Base-by-base conservation (phyloP, 176 grass and related monocot genomes). In the Rhipidocladum racemiflorum region DNA sequence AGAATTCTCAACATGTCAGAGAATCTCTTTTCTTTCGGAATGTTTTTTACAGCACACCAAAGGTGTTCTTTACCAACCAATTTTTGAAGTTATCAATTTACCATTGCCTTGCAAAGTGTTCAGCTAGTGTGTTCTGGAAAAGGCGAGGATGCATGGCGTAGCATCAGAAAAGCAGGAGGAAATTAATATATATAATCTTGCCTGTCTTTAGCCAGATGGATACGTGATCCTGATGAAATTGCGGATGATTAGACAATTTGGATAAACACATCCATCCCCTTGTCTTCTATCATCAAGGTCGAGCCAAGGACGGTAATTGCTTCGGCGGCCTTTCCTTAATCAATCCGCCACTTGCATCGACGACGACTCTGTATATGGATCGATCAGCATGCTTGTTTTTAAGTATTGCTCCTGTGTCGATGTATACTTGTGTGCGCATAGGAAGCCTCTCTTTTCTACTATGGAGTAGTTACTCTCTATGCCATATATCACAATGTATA, bases 221-320 rank as follows among this genome's bases (percentile, higher is more conserved):
- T 38, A 35, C 21, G 30, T 67, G 30, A 67, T 80, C 62, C 11
- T 23, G 76, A 24, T 65, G n/a, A 80, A 68, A 80, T 67, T 49
- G 2, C 9, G 64, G 49, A 1, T 43, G 65, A 57, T 81, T 69
- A 57, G 35, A 81, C 57, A 70, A 57, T 29, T 1, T 7, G 9
- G 49, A 81, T 81, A 81, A 81, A 9, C 35, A 11, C 72, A 68
- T 40, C 78, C 63, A 66, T 53, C 40, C 57, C 29, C 34, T 32
- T 24, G n/a, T 53, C 63, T 65, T 53, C 63, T 65, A 27, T 67
- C 46, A 28, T 53, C 21, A 50, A 11, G 44, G 46, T 17, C 16
- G 0, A 51, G 17, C 16, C 49, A 51, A 54, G 18, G 51, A 67
- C 29, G 43, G 7, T 7, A 67, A 66, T 68, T 13, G 45, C 27